A percentile compares a stretch with the other conserved stretches of the same genome.
Conservation (phyloP, 139 green algal species). For the Chlamydomonas schloesseri region DNA sequence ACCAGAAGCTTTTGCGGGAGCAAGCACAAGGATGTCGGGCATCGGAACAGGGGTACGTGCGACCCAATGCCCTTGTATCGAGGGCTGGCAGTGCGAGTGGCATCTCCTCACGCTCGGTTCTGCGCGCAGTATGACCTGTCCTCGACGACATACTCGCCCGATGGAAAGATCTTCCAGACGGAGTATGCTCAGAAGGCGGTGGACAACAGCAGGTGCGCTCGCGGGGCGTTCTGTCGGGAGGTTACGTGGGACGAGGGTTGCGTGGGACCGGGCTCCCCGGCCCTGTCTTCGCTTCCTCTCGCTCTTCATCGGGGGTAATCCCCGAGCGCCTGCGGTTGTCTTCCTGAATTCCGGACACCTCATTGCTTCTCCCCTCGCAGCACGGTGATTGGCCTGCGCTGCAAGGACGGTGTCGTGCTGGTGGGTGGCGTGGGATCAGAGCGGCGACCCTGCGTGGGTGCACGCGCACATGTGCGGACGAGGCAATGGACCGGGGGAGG, state of each 20-base stretch:
- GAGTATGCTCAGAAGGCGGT: constrained; percentile 99
- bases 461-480: no score
- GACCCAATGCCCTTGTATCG: no score
- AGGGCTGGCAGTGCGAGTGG: no score
- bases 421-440: constrained; percentile 70
- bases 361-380: constrained; percentile 64
- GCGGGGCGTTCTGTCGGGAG: background rate
- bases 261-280: no score
- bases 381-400: constrained; percentile 92
- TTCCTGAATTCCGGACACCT: no score
- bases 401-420: constrained; percentile 98
- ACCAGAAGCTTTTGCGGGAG: no score
- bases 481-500: no score
- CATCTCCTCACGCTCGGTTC: no score
- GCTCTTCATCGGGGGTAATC: no score
- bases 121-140: constrained; percentile 95
- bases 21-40: constrained; percentile 72
- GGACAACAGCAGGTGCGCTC: constrained; percentile 92
- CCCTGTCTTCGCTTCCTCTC: background rate
- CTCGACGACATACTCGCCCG: constrained; percentile 95
- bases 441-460: no score
- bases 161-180: constrained; percentile 98
- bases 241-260: no score
- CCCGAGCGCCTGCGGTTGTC: no score
- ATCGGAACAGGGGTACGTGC: constrained; percentile 85